Conservation (phyloP, 345 rosid species). For the Rhodamnia rubescens region DNA sequence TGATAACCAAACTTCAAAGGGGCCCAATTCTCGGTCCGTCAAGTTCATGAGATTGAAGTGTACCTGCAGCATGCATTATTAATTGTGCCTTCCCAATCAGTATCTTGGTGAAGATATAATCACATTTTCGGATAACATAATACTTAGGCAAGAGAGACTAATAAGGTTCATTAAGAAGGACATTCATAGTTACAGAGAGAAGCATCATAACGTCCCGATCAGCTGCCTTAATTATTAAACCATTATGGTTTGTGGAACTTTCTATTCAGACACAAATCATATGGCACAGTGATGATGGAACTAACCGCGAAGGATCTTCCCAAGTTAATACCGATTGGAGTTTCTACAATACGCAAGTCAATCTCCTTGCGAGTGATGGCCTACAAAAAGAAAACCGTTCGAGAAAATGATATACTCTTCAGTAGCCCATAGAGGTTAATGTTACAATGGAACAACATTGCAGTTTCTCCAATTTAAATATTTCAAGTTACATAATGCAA, state of each 20-base stretch:
- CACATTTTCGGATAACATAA: not conserved
- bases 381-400: slow-evolving; percentile 21
- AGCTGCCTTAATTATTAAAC: not conserved
- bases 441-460: not conserved
- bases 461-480: not conserved
- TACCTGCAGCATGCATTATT: slow-evolving; percentile 31
- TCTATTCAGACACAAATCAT: not conserved
- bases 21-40: slow-evolving; percentile 64
- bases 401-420: not conserved
- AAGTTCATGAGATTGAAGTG: slow-evolving; percentile 63
- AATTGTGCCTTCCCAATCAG: not conserved
- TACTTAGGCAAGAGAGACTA: not conserved
- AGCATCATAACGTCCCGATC: not conserved
- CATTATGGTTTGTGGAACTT: not conserved
- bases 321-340: slow-evolving; percentile 51
- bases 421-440: not conserved
- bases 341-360: slow-evolving; percentile 48
- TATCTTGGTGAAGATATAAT: not conserved
- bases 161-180: not conserved
- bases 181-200: not conserved
- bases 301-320: slow-evolving; percentile 69
- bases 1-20: slow-evolving; percentile 70
- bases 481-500: not conserved
- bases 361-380: slow-evolving; percentile 57
- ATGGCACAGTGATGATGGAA: not conserved